Base-by-base conservation (phyloP, 768 basidiomycete species). In the Sistotremastrum suecicum region DNA sequence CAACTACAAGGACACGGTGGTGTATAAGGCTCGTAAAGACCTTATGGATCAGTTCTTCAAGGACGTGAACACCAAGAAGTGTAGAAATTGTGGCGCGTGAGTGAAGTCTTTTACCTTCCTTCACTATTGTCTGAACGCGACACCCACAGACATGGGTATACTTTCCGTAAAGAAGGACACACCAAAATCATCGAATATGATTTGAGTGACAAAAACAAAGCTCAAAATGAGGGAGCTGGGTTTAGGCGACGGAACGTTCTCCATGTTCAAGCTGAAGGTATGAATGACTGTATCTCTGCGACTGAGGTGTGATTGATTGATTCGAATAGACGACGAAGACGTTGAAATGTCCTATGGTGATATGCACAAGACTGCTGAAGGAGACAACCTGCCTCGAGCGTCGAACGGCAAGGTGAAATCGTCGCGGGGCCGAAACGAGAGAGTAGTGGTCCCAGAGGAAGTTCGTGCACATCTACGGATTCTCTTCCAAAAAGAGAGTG, bases 161-260 rank as follows among this genome's bases (percentile, higher is more conserved):
- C 90, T 0, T 89, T 85, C 63, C 82, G 92, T 44, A 97, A 89
- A 61, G 95, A 99, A 57, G 89, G 87, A 0, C 72, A 85, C 61
- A 88, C 84, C 43, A 98, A 97, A 65, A 74, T 99, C 46, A 82
- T 98, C 58, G 91, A 98, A 65, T 87, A 88, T 57, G 91, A 92
- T 54, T 71, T 98, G 33, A 69, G 86, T 5, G 43, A 60, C 2
- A 94, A 90, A 62, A 80, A 89, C 59, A 90, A 86, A 61, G 70
- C 60, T 39, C 62, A 66, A 37, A 72, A 80, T 57, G 55, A 58
- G 4, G 69, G 74, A 11, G 44, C 74, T 7, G 66, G 71, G 8
- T 59, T 80, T 46, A 76, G 67, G 53, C 76, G 87, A n/a, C 85
- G 82, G 9, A 72, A 92, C 58, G 84, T 95, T 10, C 68, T 94